A percentile compares a stretch with the other conserved stretches of the same genome.
Conservation (phyloP, 495 filamentous ascomycete species). For the Aspergillus cristatus region DNA sequence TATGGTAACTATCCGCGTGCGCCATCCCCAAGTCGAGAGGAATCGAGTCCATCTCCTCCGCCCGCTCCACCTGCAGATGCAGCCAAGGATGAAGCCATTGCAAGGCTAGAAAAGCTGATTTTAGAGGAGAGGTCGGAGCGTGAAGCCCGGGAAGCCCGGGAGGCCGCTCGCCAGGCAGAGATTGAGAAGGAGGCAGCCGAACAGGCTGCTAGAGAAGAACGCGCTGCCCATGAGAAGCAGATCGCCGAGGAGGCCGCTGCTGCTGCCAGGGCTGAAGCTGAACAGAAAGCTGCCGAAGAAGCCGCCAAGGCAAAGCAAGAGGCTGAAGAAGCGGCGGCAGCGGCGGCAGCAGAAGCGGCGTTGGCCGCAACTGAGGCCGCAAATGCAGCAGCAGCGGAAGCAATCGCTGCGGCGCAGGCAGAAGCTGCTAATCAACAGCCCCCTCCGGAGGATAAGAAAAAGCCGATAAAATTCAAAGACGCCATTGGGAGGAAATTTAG, state of each 20-base stretch:
- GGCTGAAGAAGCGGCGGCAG: conserved; percentile 26
- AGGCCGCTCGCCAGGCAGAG: conserved; percentile 29
- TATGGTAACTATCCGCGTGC: conserved; percentile 27
- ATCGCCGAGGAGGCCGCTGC: conserved; percentile 32
- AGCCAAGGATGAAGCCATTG: conserved; percentile 43
- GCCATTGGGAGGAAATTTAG: conserved; percentile 79
- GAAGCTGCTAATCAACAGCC: conserved; percentile 15
- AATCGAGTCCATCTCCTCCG: conserved; percentile 15
- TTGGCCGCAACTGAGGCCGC: conserved; percentile 13
- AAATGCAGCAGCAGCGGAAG: conserved; percentile 16
- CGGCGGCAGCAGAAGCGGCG: conserved; percentile 16
- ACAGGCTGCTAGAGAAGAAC: conserved; percentile 40
- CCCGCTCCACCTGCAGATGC: conserved; percentile 17
- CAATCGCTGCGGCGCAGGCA: conserved; percentile 19
- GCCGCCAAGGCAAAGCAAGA: conserved; percentile 23
- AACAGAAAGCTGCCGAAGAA: conserved; percentile 33
- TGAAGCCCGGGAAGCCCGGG: conserved; percentile 33
- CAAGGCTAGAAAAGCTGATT: conserved; percentile 43
- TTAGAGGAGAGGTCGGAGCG: conserved; percentile 38
- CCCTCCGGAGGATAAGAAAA: conserved; percentile 41
- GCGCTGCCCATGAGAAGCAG: conserved; percentile 33
- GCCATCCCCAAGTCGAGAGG: conserved; percentile 26
- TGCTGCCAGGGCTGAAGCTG: conserved; percentile 38
- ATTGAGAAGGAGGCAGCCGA: conserved; percentile 43
- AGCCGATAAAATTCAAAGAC: conserved; percentile 76